A percentile compares a stretch with the other conserved stretches of the same genome.
Evolutionary conservation across 1,284 basidiomycete species (phyloP).

Genomic region (Entoloma clypeatum): DNA sequence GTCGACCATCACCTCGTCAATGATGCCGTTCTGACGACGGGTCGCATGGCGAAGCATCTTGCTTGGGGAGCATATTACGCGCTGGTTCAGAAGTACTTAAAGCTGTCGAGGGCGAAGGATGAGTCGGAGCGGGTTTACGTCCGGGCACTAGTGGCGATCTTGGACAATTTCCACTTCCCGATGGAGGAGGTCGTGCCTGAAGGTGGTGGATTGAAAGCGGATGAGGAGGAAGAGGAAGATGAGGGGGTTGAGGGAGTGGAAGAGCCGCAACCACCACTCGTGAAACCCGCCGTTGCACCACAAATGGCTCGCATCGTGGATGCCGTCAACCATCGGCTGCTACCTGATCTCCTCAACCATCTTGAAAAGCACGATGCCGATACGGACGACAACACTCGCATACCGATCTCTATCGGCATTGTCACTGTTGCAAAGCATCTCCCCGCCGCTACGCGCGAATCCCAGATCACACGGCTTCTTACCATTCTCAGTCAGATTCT

Average conservation of each 20-base stretch:
- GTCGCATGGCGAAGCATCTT: constrained; percentile 70
- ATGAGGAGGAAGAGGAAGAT: constrained; percentile 28
- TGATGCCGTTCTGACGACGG: constrained; percentile 81
- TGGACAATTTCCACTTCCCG: constrained; percentile 92
- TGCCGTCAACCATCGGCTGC: constrained; percentile 70
- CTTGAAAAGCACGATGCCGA: constrained; percentile 81
- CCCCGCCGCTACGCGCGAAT: constrained; percentile 62
- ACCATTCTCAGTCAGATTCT: constrained; percentile 87
- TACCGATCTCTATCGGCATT: constrained; percentile 88
- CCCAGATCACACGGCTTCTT: constrained; percentile 77
- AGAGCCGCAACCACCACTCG: constrained; percentile 12
- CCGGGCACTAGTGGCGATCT: constrained; percentile 80
- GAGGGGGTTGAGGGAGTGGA: constrained; percentile 29
- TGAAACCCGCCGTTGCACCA: constrained; percentile 17
- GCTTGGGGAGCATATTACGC: constrained; percentile 86
- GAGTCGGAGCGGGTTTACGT: constrained; percentile 81
- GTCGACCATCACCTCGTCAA: constrained; percentile 90
- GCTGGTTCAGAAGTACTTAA: constrained; percentile 81
- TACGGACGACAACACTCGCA: constrained; percentile 79
- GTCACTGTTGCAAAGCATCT: constrained; percentile 83
- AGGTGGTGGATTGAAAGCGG: constrained; percentile 24
- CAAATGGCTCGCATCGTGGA: constrained; percentile 60
- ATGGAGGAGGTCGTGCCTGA: constrained; percentile 53
- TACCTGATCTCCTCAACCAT: constrained; percentile 76
- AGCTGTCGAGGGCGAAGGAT: constrained; percentile 67